Base-by-base conservation (phyloP, 768 basidiomycete genomes). In the Psilocybe subaeruginosa region DNA sequence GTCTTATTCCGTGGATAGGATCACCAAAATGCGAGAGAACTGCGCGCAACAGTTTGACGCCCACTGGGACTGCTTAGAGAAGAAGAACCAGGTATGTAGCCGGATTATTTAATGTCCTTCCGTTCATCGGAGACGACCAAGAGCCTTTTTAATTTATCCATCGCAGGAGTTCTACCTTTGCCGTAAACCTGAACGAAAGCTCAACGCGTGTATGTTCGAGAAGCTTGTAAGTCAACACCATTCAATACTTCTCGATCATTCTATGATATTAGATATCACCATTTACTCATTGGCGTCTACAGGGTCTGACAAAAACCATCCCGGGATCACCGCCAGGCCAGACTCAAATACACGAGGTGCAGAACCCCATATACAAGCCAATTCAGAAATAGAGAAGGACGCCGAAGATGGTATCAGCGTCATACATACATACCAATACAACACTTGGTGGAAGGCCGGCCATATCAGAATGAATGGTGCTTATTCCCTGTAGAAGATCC, bases 201-300 rank as follows among this genome's bases (percentile, higher is more conserved):
- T 98, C 50, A 99, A 99, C 81, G 80, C 87, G 60, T 99, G 97
- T 80, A 92, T 97, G 83, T 96, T 98, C 71, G 90, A 96, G 76
- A 98, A 97, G 74, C 84, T 99, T 67, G 97, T 95, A 66, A 66
- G 92, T 86, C 8, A 1, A 11, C 5, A 43, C 12, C 14, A 2
- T 39, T 16, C 45, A 37, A 14, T 14, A 37, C 3, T 12, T 35
- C n/a, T 17, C 27, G 27, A 54, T n/a, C 37, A 14, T 1, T 46
- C 33, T 19, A 27, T 55, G 17, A 4, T 48, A 54, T 52, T 56
- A 3, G 16, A 39, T 53, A 16, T 58, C 30, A 8, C 16, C 60
- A 33, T 39, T 33, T 39, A 43, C 43, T 43, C 7, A 43, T 11
- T 12, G 9, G 54, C 16, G 33, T n/a, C 58, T 51, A 7, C 72